Percentiles rank a stretch among this genome's conserved stretches.
Conservation (phyloP, 2,329 filamentous ascomycete genomes). For the Beauveria scarabaeidicola region DNA sequence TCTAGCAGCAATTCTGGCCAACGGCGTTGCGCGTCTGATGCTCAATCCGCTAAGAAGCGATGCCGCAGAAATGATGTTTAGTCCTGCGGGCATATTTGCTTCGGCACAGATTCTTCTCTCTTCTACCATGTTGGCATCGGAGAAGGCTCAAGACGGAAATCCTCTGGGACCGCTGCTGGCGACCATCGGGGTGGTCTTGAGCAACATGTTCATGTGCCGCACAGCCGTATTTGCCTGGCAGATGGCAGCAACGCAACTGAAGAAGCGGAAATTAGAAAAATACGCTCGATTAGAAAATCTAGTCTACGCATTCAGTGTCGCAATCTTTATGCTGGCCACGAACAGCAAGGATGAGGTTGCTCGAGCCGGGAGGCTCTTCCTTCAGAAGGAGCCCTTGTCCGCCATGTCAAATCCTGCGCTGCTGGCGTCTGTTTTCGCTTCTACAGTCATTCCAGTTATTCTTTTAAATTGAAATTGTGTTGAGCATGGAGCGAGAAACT, state of each 20-base stretch:
- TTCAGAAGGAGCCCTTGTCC: neutral
- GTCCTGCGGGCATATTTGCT: neutral
- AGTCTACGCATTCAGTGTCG: neutral
- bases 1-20: neutral
- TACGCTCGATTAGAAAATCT: neutral
- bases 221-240: neutral
- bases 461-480: neutral
- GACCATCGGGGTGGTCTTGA: neutral
- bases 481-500: neutral
- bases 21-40: neutral
- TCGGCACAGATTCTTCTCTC: neutral
- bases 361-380: neutral
- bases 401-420: neutral
- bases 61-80: neutral
- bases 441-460: neutral
- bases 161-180: neutral
- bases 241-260: neutral
- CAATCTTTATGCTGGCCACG: neutral
- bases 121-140: neutral
- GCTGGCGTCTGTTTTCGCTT: neutral
- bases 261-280: neutral
- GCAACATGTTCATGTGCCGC: neutral
- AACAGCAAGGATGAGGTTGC: neutral
- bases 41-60: slow-evolving; percentile 5
- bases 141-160: neutral